A percentile compares a stretch with the other conserved stretches of the same genome.
Evolutionary conservation across 371 early-diverging fungal genomes (phyloP).

Genomic region (Apophysomyces variabilis): DNA sequence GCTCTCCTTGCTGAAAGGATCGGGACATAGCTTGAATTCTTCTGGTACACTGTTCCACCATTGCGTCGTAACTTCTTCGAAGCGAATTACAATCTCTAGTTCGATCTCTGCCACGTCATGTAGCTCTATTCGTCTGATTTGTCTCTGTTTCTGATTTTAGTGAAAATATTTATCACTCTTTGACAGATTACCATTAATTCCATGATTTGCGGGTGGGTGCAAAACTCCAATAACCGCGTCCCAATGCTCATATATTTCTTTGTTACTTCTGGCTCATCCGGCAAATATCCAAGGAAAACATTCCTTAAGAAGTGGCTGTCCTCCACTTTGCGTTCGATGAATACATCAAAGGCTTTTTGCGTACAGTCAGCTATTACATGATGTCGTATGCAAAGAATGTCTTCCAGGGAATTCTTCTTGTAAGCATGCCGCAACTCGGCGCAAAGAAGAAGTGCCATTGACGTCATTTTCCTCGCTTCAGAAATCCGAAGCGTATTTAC

Average conservation of each 20-base stretch:
- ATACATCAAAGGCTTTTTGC: neutral
- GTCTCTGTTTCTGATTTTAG: neutral
- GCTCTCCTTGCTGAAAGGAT: neutral
- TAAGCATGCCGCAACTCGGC: neutral
- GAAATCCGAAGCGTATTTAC: slow-evolving; percentile 1
- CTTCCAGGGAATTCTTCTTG: neutral
- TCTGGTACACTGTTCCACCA: neutral
- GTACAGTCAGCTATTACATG: neutral
- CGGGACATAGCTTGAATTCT: neutral
- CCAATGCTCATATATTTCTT: neutral
- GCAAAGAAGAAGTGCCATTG: slow-evolving; percentile 2
- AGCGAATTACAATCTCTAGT: neutral
- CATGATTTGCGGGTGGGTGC: neutral
- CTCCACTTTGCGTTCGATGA: neutral
- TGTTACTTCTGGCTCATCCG: neutral
- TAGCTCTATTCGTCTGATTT: neutral
- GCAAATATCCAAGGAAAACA: neutral
- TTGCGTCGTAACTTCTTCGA: neutral
- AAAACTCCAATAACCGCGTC: neutral
- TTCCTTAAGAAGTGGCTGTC: neutral
- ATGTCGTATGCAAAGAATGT: neutral
- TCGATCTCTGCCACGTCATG: neutral
- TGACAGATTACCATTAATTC: neutral
- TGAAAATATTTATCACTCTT: neutral
- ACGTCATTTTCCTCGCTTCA: slow-evolving; percentile 8